A percentile compares a stretch with the other conserved stretches of the same genome.
Evolutionary conservation across 2,329 filamentous ascomycete species (phyloP).

Genomic region (Parascedosporium putredinis): DNA sequence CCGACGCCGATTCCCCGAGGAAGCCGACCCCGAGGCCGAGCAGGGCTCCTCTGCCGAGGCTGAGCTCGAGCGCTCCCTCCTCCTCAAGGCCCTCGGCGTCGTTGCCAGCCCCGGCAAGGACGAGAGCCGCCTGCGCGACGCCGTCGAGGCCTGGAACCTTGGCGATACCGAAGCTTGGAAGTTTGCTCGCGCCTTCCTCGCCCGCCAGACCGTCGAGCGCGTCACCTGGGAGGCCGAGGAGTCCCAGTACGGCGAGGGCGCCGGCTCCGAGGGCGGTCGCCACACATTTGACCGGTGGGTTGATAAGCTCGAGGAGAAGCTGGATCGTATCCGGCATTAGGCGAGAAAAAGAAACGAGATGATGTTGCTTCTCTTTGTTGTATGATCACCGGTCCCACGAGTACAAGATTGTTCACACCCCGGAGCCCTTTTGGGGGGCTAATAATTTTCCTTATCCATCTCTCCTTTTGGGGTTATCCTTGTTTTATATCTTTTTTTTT

Average conservation of each 20-base stretch:
- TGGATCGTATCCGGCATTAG: slow-evolving; percentile 9
- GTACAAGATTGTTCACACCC: too few relatives aligned
- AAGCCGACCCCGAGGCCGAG: slow-evolving; percentile 15
- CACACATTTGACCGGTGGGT: slow-evolving; percentile 26
- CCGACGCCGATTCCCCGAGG: too few relatives aligned
- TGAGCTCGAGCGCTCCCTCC: slow-evolving; percentile 41
- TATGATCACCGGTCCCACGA: too few relatives aligned
- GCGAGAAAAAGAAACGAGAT: too few relatives aligned
- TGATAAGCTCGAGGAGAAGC: slow-evolving; percentile 17
- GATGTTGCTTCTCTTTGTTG: too few relatives aligned
- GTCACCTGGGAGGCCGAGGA: slow-evolving; percentile 62
- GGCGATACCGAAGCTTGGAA: slow-evolving; percentile 70
- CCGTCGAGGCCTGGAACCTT: slow-evolving; percentile 56
- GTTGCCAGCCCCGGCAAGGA: slow-evolving; percentile 29
- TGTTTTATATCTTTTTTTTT: too few relatives aligned
- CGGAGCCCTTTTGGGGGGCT: too few relatives aligned
- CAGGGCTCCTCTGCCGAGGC: slow-evolving; percentile 42
- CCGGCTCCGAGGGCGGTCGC: slow-evolving; percentile 39
- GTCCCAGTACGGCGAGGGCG: slow-evolving; percentile 50
- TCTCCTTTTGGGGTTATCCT: neutral
- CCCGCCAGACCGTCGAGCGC: slow-evolving; percentile 52
- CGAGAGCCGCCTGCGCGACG: slow-evolving; percentile 37
- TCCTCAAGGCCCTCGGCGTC: slow-evolving; percentile 43
- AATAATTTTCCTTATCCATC: neutral
- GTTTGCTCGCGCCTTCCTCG: slow-evolving; percentile 59